phyloP scores from a whole-genome alignment of 1,284 basidiomycete genomes.

The Exobasidium cylindrosporum region DNA sequence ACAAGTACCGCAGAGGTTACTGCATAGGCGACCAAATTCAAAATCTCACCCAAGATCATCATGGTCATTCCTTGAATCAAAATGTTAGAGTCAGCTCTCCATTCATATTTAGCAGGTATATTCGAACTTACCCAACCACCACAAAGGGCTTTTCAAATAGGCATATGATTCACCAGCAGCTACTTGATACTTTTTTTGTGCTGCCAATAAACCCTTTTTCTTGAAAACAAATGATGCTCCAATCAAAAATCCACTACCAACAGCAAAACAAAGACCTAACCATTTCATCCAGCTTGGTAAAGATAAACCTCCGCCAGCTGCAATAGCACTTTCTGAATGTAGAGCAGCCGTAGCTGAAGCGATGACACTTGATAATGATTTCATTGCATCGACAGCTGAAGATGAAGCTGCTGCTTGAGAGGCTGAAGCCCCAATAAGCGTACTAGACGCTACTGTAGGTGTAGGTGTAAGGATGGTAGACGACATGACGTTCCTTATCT shows the following conservation, averaged over 20 bases:
- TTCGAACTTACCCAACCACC: conserved; percentile 19
- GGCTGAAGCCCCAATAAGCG: background rate
- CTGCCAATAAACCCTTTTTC: conserved; percentile 65
- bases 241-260: conserved; percentile 81
- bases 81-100: too few relatives aligned
- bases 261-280: conserved; percentile 70
- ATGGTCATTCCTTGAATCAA: conserved; percentile 52
- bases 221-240: conserved; percentile 87
- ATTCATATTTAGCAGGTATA: too few relatives aligned
- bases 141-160: conserved; percentile 65
- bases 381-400: conserved; percentile 31
- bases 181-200: conserved; percentile 59
- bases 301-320: conserved; percentile 23
- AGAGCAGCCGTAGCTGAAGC: conserved; percentile 42
- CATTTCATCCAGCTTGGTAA: conserved; percentile 58
- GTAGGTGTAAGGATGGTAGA: background rate
- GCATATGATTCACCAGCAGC: conserved; percentile 85
- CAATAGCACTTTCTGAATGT: conserved; percentile 33
- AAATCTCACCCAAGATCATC: conserved; percentile 44
- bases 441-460: background rate
- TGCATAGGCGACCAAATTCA: conserved; percentile 67
- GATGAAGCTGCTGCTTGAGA: conserved; percentile 1
- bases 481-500: too few relatives aligned
- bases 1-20: conserved; percentile 85
- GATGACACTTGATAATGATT: conserved; percentile 37